A percentile compares a stretch with the other conserved stretches of the same genome.
Evolutionary conservation across 78 protist genomes (phyloP).

Genomic region (Mantamonas sphyraenae): DNA sequence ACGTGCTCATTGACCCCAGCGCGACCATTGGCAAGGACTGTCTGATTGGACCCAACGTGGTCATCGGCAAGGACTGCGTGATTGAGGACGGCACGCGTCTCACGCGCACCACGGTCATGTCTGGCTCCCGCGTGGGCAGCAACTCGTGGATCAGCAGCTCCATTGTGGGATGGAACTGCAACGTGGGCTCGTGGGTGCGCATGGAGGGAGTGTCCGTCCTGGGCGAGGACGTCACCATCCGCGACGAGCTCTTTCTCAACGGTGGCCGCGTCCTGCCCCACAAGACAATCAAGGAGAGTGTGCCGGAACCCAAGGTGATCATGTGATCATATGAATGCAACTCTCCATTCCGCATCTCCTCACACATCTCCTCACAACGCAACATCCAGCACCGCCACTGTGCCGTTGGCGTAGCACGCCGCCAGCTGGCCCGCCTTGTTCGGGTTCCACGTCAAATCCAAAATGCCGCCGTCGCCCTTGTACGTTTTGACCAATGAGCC

Average conservation of each 20-base stretch:
- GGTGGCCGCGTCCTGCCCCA: slow-evolving; percentile 82
- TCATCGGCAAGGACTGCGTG: slow-evolving; percentile 66
- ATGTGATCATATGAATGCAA: no score
- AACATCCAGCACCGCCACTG: not conserved
- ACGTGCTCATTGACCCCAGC: slow-evolving; percentile 38
- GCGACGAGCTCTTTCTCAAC: slow-evolving; percentile 75
- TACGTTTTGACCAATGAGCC: slow-evolving; percentile 50
- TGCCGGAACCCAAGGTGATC: slow-evolving; percentile 63
- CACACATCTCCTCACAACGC: no score
- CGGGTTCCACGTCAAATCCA: slow-evolving; percentile 75
- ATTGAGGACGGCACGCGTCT: slow-evolving; percentile 69
- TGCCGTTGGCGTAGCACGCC: not conserved
- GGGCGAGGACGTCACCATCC: slow-evolving; percentile 80
- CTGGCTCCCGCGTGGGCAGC: slow-evolving; percentile 36
- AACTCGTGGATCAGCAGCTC: slow-evolving; percentile 47
- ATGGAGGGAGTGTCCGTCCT: slow-evolving; percentile 73
- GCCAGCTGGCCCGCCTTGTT: slow-evolving; percentile 29
- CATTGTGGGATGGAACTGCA: slow-evolving; percentile 85
- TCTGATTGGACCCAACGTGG: slow-evolving; percentile 79
- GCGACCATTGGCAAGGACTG: slow-evolving; percentile 74
- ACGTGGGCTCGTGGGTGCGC: no score
- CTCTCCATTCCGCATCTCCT: no score
- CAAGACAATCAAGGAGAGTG: slow-evolving; percentile 54
- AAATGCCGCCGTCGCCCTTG: slow-evolving; percentile 67
- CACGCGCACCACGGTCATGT: slow-evolving; percentile 39